Conservation (phyloP, 2,329 filamentous ascomycete genomes). For the Colletotrichum siamense region DNA sequence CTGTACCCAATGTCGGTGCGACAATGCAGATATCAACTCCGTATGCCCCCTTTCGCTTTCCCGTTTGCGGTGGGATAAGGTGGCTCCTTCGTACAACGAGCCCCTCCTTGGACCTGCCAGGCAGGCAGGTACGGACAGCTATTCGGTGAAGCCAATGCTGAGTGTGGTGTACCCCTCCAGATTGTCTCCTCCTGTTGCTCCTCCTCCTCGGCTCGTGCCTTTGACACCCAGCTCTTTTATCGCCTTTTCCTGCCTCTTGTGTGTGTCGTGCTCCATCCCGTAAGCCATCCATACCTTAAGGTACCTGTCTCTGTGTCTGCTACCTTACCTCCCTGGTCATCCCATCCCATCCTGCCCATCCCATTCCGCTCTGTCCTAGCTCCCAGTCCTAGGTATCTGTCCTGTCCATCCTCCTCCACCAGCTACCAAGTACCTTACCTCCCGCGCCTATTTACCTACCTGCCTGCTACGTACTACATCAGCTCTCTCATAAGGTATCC, state of each 20-base stretch:
- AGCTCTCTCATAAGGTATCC: not conserved
- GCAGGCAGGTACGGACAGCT: not conserved
- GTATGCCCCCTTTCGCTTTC: not conserved
- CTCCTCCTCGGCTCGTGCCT: slow-evolving; percentile 5
- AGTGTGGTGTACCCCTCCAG: not conserved
- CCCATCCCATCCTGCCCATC: not conserved
- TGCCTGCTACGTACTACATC: not conserved
- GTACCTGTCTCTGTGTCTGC: not conserved
- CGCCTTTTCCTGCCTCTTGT: slow-evolving; percentile 5
- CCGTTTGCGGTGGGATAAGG: not conserved
- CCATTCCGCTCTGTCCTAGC: not conserved
- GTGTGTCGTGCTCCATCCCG: not conserved
- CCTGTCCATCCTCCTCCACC: not conserved
- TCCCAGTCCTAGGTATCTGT: not conserved
- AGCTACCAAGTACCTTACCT: not conserved
- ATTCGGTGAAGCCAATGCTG: not conserved
- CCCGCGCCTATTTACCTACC: not conserved
- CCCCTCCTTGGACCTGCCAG: not conserved
- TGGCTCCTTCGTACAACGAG: not conserved
- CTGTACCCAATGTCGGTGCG: not conserved
- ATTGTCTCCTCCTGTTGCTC: not conserved
- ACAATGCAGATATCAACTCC: not conserved
- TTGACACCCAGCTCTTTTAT: not conserved
- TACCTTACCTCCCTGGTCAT: not conserved
- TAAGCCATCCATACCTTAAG: not conserved